Evolutionary conservation across 163 green algal species (phyloP).

Genomic region (Trebouxia gelatinosa): DNA sequence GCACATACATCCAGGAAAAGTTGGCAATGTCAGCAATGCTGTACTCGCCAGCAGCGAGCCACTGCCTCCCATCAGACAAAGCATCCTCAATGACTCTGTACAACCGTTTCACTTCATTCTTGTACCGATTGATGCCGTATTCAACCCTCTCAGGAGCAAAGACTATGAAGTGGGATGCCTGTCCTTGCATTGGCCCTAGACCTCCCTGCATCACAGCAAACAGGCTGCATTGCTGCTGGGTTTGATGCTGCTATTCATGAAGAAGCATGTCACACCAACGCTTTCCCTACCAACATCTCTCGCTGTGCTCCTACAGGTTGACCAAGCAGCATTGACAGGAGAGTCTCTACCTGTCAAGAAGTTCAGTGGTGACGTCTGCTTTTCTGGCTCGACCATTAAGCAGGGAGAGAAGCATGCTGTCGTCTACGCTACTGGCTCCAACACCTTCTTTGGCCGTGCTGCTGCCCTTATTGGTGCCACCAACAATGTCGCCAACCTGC

Average conservation of each 20-base stretch:
- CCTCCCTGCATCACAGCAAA: too few species aligned
- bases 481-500: conserved; percentile 78
- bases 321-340: conserved; percentile 90
- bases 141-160: conserved; percentile 28
- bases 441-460: conserved; percentile 90
- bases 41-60: conserved; percentile 41
- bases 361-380: conserved; percentile 76
- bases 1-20: conserved; percentile 48
- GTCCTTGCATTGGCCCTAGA: conserved; percentile 47
- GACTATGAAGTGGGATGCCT: conserved; percentile 45
- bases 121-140: conserved; percentile 44
- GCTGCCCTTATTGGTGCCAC: conserved; percentile 60
- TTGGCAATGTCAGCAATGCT: conserved; percentile 48
- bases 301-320: conserved; percentile 75
- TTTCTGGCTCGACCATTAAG: conserved; percentile 86
- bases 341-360: conserved; percentile 92
- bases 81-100: conserved; percentile 38
- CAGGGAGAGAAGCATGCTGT: conserved; percentile 62
- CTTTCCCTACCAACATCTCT: too few species aligned
- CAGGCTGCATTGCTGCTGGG: too few species aligned
- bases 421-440: conserved; percentile 68
- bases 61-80: conserved; percentile 33
- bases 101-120: conserved; percentile 39
- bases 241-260: too few species aligned
- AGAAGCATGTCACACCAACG: too few species aligned